Conservation (phyloP, 352 stramenopile genomes). For the Phytophthora hibernalis region DNA sequence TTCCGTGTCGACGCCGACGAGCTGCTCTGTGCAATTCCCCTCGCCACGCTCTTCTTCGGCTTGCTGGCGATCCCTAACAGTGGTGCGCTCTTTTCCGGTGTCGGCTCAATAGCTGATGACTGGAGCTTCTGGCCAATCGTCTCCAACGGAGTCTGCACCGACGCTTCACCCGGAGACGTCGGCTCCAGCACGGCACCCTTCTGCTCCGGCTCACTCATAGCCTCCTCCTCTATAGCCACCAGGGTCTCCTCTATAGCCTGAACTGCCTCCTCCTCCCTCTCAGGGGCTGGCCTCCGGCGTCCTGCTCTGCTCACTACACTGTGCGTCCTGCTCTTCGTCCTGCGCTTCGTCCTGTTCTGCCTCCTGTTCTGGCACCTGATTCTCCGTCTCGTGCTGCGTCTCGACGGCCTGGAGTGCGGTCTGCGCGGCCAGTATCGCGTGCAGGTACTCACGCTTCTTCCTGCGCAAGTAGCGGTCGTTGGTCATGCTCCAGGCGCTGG, state of each 20-base stretch:
- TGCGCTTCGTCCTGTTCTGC: not conserved
- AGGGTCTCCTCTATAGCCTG: no score
- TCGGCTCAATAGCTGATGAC: slow-evolving; percentile 48
- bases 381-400: not conserved
- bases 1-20: slow-evolving; percentile 73
- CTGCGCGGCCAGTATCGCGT: slow-evolving; percentile 15
- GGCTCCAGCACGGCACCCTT: not conserved
- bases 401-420: not conserved
- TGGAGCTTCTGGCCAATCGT: slow-evolving; percentile 7
- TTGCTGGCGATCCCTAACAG: slow-evolving; percentile 38
- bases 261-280: not conserved
- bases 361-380: slow-evolving; percentile 1
- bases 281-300: no score
- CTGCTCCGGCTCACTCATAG: not conserved
- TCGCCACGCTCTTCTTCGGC: slow-evolving; percentile 45
- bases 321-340: not conserved
- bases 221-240: no score
- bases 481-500: not conserved
- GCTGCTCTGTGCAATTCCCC: slow-evolving; percentile 74
- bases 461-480: slow-evolving; percentile 35
- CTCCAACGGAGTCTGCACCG: slow-evolving; percentile 25
- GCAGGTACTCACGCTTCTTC: slow-evolving; percentile 38
- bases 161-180: slow-evolving; percentile 19
- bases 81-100: slow-evolving; percentile 51
- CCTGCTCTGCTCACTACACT: no score